Percentiles rank a stretch among this genome's conserved stretches.
phyloP scores from a whole-genome alignment of 768 basidiomycete genomes.

The Leccinum rimulosum region DNA sequence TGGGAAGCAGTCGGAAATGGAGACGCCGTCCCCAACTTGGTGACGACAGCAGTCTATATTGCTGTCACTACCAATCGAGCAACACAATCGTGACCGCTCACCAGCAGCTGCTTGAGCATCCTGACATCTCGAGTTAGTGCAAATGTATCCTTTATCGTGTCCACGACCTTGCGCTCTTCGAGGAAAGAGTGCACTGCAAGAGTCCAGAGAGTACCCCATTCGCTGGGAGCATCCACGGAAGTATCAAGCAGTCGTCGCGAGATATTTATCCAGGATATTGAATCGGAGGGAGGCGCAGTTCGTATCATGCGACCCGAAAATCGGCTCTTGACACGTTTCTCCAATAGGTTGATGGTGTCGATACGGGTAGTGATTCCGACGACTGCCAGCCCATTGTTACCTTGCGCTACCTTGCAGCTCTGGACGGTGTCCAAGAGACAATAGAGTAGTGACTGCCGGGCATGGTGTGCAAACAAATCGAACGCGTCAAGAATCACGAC shows the following conservation, averaged over 20 bases:
- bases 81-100: conserved; percentile 34
- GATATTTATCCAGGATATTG: conserved; percentile 51
- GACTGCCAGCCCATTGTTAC: conserved; percentile 72
- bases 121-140: conserved; percentile 59
- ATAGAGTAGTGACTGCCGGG: conserved; percentile 90
- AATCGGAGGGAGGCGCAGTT: conserved; percentile 56
- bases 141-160: conserved; percentile 56
- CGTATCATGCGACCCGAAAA: conserved; percentile 92
- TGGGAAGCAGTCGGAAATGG: conserved; percentile 52
- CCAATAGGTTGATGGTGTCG: conserved; percentile 84
- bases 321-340: conserved; percentile 96
- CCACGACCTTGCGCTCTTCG: conserved; percentile 42
- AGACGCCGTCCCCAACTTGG: conserved; percentile 45
- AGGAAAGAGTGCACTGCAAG: conserved; percentile 56
- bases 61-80: conserved; percentile 7
- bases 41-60: conserved; percentile 42
- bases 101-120: conserved; percentile 58
- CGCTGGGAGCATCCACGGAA: conserved; percentile 28
- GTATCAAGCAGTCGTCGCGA: conserved; percentile 44
- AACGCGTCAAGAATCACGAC: conserved; percentile 88
- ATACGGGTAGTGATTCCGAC: conserved; percentile 85
- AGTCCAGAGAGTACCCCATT: conserved; percentile 66
- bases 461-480: conserved; percentile 89
- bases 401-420: conserved; percentile 61
- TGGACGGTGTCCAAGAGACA: conserved; percentile 95